phyloP scores from a whole-genome alignment of 257 asterid genomes.

The Ligustrum vulgare region DNA sequence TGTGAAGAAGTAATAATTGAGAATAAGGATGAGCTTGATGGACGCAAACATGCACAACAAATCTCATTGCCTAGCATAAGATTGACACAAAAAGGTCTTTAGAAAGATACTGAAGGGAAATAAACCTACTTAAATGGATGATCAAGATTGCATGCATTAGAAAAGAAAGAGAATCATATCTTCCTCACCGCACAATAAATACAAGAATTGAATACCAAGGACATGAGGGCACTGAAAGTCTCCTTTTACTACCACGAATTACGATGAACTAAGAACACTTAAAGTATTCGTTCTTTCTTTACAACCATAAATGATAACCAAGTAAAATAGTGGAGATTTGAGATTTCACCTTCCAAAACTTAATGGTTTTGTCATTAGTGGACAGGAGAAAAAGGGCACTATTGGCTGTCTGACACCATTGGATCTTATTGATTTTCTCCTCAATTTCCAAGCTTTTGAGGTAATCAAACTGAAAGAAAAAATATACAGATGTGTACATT shows the following conservation, averaged over 20 bases:
- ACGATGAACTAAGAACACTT: constrained; percentile 19
- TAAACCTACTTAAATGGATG: constrained; percentile 9
- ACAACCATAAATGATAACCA: background rate
- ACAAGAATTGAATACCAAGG: constrained; percentile 13
- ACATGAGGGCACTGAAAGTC: constrained; percentile 14
- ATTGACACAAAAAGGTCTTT: constrained; percentile 8
- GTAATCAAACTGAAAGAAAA: constrained; percentile 68
- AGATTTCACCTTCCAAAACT: constrained; percentile 73
- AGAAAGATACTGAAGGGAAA: constrained; percentile 10
- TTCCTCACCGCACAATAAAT: constrained; percentile 1
- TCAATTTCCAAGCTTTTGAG: constrained; percentile 85
- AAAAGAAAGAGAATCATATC: constrained; percentile 11
- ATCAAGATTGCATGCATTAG: constrained; percentile 16
- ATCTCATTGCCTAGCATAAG: background rate
- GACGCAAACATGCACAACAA: constrained; percentile 1
- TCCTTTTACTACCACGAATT: constrained; percentile 10
- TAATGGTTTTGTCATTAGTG: constrained; percentile 82
- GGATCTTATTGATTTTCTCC: constrained; percentile 87
- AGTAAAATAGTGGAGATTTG: constrained; percentile 12
- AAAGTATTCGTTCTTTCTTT: background rate
- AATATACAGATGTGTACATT: constrained; percentile 22
- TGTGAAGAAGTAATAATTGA: constrained; percentile 3
- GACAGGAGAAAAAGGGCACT: constrained; percentile 77
- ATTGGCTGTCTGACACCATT: constrained; percentile 81
- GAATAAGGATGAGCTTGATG: background rate